phyloP scores from a whole-genome alignment of 2,329 filamentous ascomycete genomes.

The Fonsecaea pugnacius region DNA sequence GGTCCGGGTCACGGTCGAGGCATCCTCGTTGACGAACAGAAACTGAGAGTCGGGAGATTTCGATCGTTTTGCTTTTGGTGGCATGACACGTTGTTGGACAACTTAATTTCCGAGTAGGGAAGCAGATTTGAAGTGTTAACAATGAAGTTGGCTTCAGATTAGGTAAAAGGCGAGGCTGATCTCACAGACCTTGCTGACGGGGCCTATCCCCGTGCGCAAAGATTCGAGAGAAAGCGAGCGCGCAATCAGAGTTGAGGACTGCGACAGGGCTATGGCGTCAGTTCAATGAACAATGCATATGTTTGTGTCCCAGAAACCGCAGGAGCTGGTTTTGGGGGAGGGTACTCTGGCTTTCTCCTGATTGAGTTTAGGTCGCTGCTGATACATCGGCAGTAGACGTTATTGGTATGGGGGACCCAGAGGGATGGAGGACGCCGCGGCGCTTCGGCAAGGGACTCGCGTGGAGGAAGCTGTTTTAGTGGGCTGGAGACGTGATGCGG shows the following conservation, averaged over 20 bases:
- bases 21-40: slow-evolving; percentile 35
- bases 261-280: slow-evolving; percentile 4
- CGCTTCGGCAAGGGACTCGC: slow-evolving; percentile 19
- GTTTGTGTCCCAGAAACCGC: slow-evolving; percentile 10
- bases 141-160: slow-evolving; percentile 16
- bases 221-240: slow-evolving; percentile 3
- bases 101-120: slow-evolving; percentile 3
- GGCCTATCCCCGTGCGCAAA: slow-evolving; percentile 8
- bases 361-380: slow-evolving; percentile 31
- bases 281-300: slow-evolving; percentile 6
- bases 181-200: slow-evolving; percentile 8
- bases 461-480: slow-evolving; percentile 14
- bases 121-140: slow-evolving; percentile 1
- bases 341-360: slow-evolving; percentile 30
- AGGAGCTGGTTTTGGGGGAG: slow-evolving; percentile 14
- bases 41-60: slow-evolving; percentile 31
- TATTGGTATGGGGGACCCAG: slow-evolving; percentile 23
- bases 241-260: neutral
- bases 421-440: slow-evolving; percentile 18
- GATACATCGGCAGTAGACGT: slow-evolving; percentile 26
- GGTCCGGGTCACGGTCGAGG: slow-evolving; percentile 28
- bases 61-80: slow-evolving; percentile 29
- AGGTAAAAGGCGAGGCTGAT: slow-evolving; percentile 29
- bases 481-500: slow-evolving; percentile 8
- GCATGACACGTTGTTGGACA: slow-evolving; percentile 25